Evolutionary conservation across 208 protist species (phyloP).

Genomic region (Wallacemonas sp.): DNA sequence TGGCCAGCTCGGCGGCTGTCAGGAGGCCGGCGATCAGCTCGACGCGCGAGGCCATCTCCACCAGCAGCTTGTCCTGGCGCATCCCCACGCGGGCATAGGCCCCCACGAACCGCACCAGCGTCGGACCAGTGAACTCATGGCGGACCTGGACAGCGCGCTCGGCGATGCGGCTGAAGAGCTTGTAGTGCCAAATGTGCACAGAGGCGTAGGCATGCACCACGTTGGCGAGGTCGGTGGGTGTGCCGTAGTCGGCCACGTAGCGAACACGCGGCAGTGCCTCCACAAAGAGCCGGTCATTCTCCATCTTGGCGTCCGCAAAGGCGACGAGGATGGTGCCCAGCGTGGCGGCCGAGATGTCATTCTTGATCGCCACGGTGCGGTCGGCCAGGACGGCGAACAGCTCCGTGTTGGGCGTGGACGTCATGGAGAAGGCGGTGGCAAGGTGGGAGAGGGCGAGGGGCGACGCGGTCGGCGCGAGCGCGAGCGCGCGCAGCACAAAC

Average conservation of each 20-base stretch:
- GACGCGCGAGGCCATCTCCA: conserved; percentile 63
- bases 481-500: conserved; percentile 41
- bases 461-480: conserved; percentile 50
- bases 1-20: conserved; percentile 35
- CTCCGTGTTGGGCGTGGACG: conserved; percentile 47
- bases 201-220: conserved; percentile 76
- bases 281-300: conserved; percentile 81
- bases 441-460: conserved; percentile 52
- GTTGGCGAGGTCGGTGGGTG: conserved; percentile 66
- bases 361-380: conserved; percentile 53
- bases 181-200: conserved; percentile 87
- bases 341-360: conserved; percentile 60
- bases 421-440: conserved; percentile 52
- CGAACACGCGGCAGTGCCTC: conserved; percentile 80
- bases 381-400: conserved; percentile 79
- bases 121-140: conserved; percentile 48
- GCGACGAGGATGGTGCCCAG: conserved; percentile 70
- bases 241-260: conserved; percentile 78
- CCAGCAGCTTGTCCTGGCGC: conserved; percentile 35
- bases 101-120: conserved; percentile 48
- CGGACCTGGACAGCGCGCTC: conserved; percentile 76
- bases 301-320: conserved; percentile 61
- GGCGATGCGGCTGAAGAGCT: conserved; percentile 77
- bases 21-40: conserved; percentile 65
- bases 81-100: conserved; percentile 76